These are phyloP conservation scores for Sphagnum fallax DNA, from an alignment of 228 moss, liverwort and hornwort genomes.

Conservation along the genomic window DNA sequence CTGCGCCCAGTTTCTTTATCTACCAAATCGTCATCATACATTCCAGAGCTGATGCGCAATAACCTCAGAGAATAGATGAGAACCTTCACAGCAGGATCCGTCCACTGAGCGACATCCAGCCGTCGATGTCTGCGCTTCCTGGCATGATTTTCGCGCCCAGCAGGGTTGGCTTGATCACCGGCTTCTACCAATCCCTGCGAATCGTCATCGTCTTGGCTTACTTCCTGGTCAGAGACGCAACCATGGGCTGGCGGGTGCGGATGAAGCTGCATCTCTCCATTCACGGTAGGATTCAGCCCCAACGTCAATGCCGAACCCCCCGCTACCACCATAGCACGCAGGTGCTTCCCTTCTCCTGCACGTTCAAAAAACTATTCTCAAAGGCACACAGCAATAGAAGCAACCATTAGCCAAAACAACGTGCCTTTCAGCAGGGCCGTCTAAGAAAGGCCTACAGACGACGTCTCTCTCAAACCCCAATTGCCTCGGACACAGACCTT, in stretches of 20 bases:
- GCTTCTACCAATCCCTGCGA: not conserved
- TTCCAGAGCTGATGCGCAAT: not conserved
- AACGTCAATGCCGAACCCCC: not conserved
- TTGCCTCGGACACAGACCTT: no score
- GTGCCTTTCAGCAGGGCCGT: no score
- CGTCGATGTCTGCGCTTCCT: slow-evolving; percentile 2
- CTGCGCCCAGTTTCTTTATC: not conserved
- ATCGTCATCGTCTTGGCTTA: slow-evolving; percentile 8
- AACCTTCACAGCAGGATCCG: slow-evolving; percentile 5
- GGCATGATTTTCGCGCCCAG: not conserved
- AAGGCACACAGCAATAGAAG: no score
- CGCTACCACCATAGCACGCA: slow-evolving; percentile 6
- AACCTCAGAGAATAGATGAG: slow-evolving; percentile 1
- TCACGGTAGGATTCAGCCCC: not conserved
- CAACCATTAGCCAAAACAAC: no score
- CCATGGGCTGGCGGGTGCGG: not conserved
- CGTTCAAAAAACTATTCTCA: no score
- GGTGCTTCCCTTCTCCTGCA: no score
- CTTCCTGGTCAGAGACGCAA: not conserved
- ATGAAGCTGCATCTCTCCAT: not conserved
- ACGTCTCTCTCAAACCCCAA: no score
- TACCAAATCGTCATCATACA: slow-evolving; percentile 2
- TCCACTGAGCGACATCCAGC: slow-evolving; percentile 5
- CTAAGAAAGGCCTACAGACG: no score
- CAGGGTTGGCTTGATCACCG: not conserved